Evolutionary conservation across 1,284 basidiomycete species (phyloP).

Genomic region (Trametes polyzona): DNA sequence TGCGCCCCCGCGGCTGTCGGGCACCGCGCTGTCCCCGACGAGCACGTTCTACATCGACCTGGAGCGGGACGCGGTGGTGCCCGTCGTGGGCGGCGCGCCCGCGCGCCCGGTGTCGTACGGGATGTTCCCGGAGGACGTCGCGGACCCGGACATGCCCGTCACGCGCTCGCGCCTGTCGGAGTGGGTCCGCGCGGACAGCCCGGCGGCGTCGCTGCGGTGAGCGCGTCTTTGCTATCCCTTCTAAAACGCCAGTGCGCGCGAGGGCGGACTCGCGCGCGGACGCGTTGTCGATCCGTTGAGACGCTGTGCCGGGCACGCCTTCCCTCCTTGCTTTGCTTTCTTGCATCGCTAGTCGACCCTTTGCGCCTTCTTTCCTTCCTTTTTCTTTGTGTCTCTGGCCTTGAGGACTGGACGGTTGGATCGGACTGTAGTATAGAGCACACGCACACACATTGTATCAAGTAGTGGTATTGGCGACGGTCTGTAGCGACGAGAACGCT

Average conservation of each 20-base stretch:
- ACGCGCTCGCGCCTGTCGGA: conserved; percentile 51
- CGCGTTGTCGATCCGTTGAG: conserved; percentile 19
- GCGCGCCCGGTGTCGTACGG: conserved; percentile 31
- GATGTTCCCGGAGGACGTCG: conserved; percentile 45
- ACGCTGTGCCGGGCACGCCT: conserved; percentile 19
- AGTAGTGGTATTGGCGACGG: background rate
- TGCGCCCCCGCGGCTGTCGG: background rate
- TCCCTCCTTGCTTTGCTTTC: background rate
- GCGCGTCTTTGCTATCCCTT: background rate
- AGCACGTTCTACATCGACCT: conserved; percentile 27
- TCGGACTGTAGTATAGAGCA: conserved; percentile 2
- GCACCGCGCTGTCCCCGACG: conserved; percentile 18
- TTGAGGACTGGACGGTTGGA: background rate
- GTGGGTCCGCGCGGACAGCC: conserved; percentile 57
- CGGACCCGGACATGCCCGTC: conserved; percentile 59
- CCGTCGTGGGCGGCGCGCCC: conserved; percentile 10
- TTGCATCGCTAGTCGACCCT: conserved; percentile 26
- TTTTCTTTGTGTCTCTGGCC: background rate
- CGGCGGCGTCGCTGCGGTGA: conserved; percentile 5
- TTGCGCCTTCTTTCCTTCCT: background rate
- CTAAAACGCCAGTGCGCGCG: background rate
- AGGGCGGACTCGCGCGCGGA: conserved; percentile 16
- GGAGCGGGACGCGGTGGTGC: conserved; percentile 22
- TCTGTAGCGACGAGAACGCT: background rate
- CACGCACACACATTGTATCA: background rate